phyloP scores from a whole-genome alignment of 208 protist genomes.

The Herpetomonas samuelpessoai region DNA sequence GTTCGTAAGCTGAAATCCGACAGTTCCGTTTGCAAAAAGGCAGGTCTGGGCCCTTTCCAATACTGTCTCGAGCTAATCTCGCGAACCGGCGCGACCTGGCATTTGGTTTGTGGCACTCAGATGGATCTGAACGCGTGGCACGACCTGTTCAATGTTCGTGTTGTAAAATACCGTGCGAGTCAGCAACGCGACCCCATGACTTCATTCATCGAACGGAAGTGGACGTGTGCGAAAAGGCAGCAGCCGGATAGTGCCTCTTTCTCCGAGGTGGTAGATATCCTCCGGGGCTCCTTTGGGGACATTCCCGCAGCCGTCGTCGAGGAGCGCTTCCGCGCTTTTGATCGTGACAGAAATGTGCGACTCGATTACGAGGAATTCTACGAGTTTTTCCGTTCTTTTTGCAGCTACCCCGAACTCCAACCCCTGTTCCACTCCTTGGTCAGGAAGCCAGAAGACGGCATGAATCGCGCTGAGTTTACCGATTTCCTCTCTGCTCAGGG shows the following conservation, averaged over 20 bases:
- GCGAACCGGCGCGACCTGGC: conserved; percentile 29
- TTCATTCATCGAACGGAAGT: conserved; percentile 18
- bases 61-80: conserved; percentile 35
- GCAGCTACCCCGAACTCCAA: conserved; percentile 25
- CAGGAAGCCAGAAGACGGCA: conserved; percentile 19
- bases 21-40: conserved; percentile 24
- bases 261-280: conserved; percentile 17
- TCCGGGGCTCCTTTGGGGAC: conserved; percentile 23
- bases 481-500: conserved; percentile 24
- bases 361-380: conserved; percentile 43
- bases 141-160: conserved; percentile 12
- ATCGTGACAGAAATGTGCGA: conserved; percentile 20
- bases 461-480: conserved; percentile 32
- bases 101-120: conserved; percentile 31
- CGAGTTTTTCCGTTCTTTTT: conserved; percentile 34
- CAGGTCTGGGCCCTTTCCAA: conserved; percentile 31
- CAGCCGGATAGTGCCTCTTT: conserved; percentile 15
- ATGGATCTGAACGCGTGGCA: conserved; percentile 30
- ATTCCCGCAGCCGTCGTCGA: conserved; percentile 23
- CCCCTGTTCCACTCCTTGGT: conserved; percentile 23
- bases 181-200: conserved; percentile 13
- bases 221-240: conserved; percentile 9
- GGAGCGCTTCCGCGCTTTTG: conserved; percentile 18
- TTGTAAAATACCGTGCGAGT: conserved; percentile 7
- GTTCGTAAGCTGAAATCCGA: conserved; percentile 16